phyloP scores from a whole-genome alignment of 495 filamentous ascomycete species.

The Cairneyella variabilis region DNA sequence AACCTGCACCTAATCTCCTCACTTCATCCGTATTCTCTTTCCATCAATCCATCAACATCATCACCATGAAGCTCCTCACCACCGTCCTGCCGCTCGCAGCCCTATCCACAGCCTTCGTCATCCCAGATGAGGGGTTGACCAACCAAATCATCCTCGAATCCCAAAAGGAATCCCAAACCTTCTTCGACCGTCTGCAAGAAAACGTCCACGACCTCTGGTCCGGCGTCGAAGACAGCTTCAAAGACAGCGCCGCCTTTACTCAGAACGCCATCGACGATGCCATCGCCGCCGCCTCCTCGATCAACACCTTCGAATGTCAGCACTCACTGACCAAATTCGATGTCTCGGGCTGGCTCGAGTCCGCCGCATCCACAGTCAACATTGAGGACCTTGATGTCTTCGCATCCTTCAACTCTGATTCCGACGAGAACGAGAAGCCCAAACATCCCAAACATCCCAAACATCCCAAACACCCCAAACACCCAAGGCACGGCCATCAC shows the following conservation, averaged over 20 bases:
- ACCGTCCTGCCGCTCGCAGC: constrained; percentile 49
- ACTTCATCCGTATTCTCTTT: background rate
- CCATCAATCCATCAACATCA: constrained; percentile 7
- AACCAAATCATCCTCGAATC: constrained; percentile 38
- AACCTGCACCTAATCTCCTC: background rate
- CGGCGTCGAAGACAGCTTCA: constrained; percentile 31
- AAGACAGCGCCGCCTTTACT: constrained; percentile 30
- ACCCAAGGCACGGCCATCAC: constrained; percentile 10
- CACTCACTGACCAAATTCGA: constrained; percentile 32
- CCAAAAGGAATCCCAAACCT: constrained; percentile 28
- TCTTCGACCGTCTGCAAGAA: constrained; percentile 34
- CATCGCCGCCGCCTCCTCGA: constrained; percentile 30
- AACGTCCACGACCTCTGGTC: constrained; percentile 32
- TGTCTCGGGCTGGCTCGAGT: constrained; percentile 38
- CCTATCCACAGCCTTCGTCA: constrained; percentile 52
- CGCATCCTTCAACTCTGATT: too few species aligned
- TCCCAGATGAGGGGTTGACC: constrained; percentile 49
- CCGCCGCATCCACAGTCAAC: constrained; percentile 20
- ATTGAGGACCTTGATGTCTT: constrained; percentile 27
- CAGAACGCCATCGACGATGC: constrained; percentile 46
- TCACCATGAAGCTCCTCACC: constrained; percentile 26
- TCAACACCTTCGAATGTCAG: constrained; percentile 33
- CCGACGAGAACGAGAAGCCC: too few species aligned
- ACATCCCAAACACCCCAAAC: constrained; percentile 28
- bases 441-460: constrained; percentile 8